These are phyloP conservation scores for Thielaviopsis populi DNA, from an alignment of 2,329 filamentous ascomycete genomes.

Conservation along the genomic window DNA sequence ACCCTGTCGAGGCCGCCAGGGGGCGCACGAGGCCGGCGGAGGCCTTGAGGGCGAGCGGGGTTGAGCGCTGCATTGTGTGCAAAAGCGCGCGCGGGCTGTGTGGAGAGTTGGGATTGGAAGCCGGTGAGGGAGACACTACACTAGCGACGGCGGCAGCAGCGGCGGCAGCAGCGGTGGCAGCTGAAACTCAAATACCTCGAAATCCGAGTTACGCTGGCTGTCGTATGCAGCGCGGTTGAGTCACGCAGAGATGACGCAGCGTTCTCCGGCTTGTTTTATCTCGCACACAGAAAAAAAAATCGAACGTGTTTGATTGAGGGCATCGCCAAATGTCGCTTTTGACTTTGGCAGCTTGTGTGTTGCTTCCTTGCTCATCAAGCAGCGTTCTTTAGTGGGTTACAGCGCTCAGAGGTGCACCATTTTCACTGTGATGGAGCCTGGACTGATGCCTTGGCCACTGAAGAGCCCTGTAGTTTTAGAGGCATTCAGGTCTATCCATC, in stretches of 20 bases:
- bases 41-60: conserved; percentile 1
- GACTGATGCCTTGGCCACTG: not conserved
- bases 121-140: not conserved
- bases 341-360: not conserved
- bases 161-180: too few species aligned
- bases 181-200: too few species aligned
- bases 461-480: not conserved
- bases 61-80: not conserved
- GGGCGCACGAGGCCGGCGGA: not conserved
- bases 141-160: not conserved
- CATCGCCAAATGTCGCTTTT: not conserved
- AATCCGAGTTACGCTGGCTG: too few species aligned
- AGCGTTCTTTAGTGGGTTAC: too few species aligned
- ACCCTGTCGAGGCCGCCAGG: not conserved
- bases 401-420: not conserved
- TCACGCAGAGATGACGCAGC: not conserved
- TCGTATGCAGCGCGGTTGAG: not conserved
- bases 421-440: not conserved
- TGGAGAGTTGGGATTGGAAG: not conserved
- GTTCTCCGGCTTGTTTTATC: not conserved
- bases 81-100: not conserved
- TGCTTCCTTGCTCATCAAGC: not conserved
- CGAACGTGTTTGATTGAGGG: not conserved
- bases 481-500: too few species aligned
- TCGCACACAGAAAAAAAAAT: not conserved